Conservation (phyloP, 2,329 filamentous ascomycete genomes). For the Xylaria sp. region DNA sequence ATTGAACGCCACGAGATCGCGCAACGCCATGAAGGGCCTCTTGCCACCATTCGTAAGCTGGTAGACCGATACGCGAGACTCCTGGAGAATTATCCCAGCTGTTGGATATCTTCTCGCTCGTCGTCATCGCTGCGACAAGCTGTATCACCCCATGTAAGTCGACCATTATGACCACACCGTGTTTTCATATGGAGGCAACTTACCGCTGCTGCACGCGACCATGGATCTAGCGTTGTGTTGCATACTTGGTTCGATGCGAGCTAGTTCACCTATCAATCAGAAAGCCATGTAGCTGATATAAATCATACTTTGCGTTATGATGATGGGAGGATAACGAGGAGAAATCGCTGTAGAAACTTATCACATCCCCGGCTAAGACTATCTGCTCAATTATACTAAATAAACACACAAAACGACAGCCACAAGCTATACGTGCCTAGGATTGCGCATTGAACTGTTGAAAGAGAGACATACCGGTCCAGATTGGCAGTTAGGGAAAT, state of each 20-base stretch:
- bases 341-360: not conserved
- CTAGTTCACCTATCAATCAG: conserved; percentile 32
- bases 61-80: conserved; percentile 64
- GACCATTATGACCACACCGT: not conserved
- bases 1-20: conserved; percentile 62
- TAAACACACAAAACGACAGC: not conserved
- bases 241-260: conserved; percentile 48
- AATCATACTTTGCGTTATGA: not conserved
- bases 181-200: conserved; percentile 18
- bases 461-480: conserved; percentile 40
- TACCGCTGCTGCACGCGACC: conserved; percentile 46
- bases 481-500: conserved; percentile 47
- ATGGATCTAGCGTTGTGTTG: conserved; percentile 45
- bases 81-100: conserved; percentile 54
- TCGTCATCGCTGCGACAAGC: conserved; percentile 61
- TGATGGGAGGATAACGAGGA: not conserved
- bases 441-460: not conserved
- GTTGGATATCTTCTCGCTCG: conserved; percentile 66
- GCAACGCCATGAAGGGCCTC: conserved; percentile 70
- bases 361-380: not conserved
- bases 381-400: no score
- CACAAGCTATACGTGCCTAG: not conserved
- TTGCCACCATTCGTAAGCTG: conserved; percentile 68
- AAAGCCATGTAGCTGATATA: not conserved
- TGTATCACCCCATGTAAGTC: conserved; percentile 51